Evolutionary conservation across 106 monocot genomes (phyloP), one percentile per base, ranked within the genome.

Genomic region (Dactylorhiza incarnata): DNA sequence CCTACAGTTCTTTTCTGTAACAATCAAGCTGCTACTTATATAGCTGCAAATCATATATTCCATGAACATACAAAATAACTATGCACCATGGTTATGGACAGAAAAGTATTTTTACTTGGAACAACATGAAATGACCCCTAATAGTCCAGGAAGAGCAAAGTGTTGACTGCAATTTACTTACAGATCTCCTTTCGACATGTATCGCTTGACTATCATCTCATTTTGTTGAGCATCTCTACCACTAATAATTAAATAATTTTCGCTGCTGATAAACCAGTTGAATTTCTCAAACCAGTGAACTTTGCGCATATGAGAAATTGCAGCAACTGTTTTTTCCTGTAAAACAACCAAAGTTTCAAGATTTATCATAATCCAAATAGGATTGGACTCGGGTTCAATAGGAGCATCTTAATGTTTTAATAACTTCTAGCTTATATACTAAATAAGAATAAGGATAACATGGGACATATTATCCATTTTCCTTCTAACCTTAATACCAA

Each of bases 201-300:
- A 99, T 80, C 99, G 76, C 85, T 99, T 99, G 74, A 99, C 99
- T 74, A 94, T 89, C 89, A 99, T 89, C 85, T 99, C 99, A 74
- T 99, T 99, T 78, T 99, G 99, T 81, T 99, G 99, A 81, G 99
- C 99, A 85, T 99, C 99, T 72, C 99, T 94, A 56, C 99, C 99
- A 88, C 99, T 99, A 44, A 99, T 94, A 53, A 99, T 83, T 77
- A 99, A 76, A 84, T 94, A 99, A 76, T 99, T 99, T 77, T 99
- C 99, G 48, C 99, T 94, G 73, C 91, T 94, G 74, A 99, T 92
- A 75, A 99, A 99, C 99, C 99, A 99, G 75, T 99, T 99, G 80
- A 99, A 99, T 79, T 99, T 99, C 91, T 99, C 99, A 78, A 99
- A 99, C 99, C 99, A 99, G 70, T 99, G 94, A 74, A 99, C 99